These are phyloP conservation scores for Phytophthora europaea DNA, from an alignment of 352 stramenopile genomes.

Conservation along the genomic window DNA sequence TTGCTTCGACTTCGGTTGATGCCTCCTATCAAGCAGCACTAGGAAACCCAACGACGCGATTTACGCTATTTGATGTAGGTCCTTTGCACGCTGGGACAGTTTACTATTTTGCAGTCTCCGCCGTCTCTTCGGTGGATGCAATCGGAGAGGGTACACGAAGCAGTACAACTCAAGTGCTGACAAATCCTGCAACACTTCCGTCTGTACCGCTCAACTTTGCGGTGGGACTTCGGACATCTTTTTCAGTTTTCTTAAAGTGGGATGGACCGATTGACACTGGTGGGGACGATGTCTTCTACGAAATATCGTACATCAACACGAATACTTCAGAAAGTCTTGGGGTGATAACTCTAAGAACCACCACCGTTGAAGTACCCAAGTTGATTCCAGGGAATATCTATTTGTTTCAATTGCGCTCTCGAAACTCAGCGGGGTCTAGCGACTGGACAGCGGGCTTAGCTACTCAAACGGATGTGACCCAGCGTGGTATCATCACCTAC, in stretches of 20 bases:
- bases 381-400: constrained; percentile 53
- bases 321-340: not conserved
- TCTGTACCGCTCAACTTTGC: constrained; percentile 47
- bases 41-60: constrained; percentile 17
- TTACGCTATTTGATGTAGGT: constrained; percentile 29
- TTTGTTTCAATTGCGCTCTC: constrained; percentile 39
- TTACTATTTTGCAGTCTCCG: constrained; percentile 49
- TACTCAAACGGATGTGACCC: constrained; percentile 54
- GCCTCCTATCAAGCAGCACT: constrained; percentile 16
- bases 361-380: constrained; percentile 27
- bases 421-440: constrained; percentile 52
- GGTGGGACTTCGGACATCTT: constrained; percentile 28
- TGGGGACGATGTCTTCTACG: constrained; percentile 47
- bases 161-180: constrained; percentile 30
- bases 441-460: constrained; percentile 38
- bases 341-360: not conserved
- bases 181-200: constrained; percentile 43
- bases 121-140: constrained; percentile 33
- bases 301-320: constrained; percentile 37
- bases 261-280: constrained; percentile 48
- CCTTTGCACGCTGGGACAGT: constrained; percentile 38
- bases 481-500: constrained; percentile 51
- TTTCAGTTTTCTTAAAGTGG: constrained; percentile 55
- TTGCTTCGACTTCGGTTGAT: constrained; percentile 23
- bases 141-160: constrained; percentile 54